Conservation (phyloP, 1,284 basidiomycete genomes). For the Tylopilus orsonianus region DNA sequence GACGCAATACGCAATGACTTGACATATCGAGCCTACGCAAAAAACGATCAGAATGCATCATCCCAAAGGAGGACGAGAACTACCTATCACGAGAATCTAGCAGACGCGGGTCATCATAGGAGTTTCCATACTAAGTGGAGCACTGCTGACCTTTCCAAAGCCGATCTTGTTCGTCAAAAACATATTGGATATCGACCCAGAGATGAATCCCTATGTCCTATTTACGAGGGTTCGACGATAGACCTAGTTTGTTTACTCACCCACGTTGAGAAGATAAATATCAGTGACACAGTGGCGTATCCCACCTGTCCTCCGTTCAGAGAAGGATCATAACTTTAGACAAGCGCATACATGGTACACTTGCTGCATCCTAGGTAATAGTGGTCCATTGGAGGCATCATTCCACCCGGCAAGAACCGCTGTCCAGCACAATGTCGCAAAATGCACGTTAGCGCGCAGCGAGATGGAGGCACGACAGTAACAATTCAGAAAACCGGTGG, state of each 20-base stretch:
- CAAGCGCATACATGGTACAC: constrained; percentile 16
- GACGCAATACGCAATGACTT: constrained; percentile 48
- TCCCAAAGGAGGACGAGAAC: neutral
- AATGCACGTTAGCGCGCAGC: constrained; percentile 15
- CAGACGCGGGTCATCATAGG: neutral
- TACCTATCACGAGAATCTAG: constrained; percentile 13
- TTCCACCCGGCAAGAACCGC: constrained; percentile 22
- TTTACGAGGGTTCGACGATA: neutral
- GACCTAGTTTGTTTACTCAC: constrained; percentile 4
- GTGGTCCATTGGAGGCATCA: constrained; percentile 23
- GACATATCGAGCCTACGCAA: constrained; percentile 29
- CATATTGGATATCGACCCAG: constrained; percentile 20
- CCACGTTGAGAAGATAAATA: constrained; percentile 25
- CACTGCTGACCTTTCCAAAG: constrained; percentile 23
- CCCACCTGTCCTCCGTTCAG: constrained; percentile 13
- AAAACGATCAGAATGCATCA: neutral
- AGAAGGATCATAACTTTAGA: neutral
- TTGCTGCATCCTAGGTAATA: constrained; percentile 22
- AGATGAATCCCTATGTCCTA: constrained; percentile 19
- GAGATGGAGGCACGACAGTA: neutral
- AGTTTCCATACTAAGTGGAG: neutral
- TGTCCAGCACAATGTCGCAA: constrained; percentile 21
- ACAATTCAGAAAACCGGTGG: neutral
- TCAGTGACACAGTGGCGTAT: constrained; percentile 21
- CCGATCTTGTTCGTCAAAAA: constrained; percentile 12